These are phyloP conservation scores for Datisca glomerata DNA, from an alignment of 306 rosid genomes.

Conservation along the genomic window DNA sequence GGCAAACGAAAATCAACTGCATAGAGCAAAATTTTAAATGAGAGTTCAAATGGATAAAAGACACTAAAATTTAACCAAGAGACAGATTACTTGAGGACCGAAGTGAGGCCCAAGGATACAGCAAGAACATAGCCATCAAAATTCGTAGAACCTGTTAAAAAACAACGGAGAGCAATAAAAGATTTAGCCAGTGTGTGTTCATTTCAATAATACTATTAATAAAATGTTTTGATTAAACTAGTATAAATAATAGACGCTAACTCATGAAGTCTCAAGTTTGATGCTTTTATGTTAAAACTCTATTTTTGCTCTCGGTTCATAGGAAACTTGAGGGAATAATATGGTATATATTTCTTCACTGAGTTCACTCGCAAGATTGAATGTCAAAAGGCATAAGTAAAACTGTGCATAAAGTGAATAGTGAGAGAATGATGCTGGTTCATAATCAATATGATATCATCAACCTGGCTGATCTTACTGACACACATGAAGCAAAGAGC, in stretches of 20 bases:
- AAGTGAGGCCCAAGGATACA: slow-evolving; percentile 67
- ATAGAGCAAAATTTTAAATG: no score
- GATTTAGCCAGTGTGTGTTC: slow-evolving; percentile 1
- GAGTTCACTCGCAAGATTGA: no score
- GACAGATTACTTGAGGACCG: slow-evolving; percentile 59
- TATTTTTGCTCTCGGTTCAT: no score
- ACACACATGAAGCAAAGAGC: no score
- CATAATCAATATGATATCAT: no score
- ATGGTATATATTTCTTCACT: no score
- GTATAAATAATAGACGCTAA: neutral
- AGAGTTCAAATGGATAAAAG: neutral
- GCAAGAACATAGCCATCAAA: slow-evolving; percentile 78
- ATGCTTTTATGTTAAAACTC: neutral
- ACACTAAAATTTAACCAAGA: slow-evolving; percentile 10
- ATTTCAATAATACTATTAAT: neutral
- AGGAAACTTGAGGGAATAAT: no score
- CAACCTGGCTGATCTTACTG: no score
- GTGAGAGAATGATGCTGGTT: no score
- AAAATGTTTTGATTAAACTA: neutral
- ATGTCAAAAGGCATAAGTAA: no score
- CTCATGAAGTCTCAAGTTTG: neutral
- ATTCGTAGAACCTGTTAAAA: slow-evolving; percentile 45
- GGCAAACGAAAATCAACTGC: no score
- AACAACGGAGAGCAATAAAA: slow-evolving; percentile 1
- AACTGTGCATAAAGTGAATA: no score